phyloP scores from a whole-genome alignment of 306 rosid species.

The Arachis stenosperma region DNA sequence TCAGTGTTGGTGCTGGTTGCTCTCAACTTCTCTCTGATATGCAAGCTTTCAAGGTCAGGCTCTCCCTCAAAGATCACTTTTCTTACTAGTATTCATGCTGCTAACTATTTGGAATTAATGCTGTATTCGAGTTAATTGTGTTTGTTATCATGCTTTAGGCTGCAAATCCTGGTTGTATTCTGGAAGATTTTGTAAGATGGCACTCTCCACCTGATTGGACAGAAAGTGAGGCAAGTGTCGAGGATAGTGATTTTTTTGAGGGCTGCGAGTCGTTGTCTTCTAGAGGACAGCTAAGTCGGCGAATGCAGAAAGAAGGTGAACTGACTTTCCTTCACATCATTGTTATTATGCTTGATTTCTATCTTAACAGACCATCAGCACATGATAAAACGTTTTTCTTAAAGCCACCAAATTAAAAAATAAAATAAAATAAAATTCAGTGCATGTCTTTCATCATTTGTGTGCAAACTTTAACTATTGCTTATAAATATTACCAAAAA shows the following conservation, averaged over 20 bases:
- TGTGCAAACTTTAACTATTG: background rate
- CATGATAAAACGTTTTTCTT: conserved; percentile 5
- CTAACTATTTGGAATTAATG: conserved; percentile 33
- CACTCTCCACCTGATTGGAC: conserved; percentile 99
- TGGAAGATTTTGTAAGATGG: conserved; percentile 99
- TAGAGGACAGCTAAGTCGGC: conserved; percentile 81
- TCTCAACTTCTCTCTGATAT: conserved; percentile 98
- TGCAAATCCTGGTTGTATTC: conserved; percentile 98
- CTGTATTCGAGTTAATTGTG: conserved; percentile 36
- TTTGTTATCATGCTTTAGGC: conserved; percentile 60
- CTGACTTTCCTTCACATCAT: conserved; percentile 16
- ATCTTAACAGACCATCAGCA: conserved; percentile 2
- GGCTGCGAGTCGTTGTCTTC: conserved; percentile 51
- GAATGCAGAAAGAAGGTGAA: conserved; percentile 95
- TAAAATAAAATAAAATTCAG: background rate
- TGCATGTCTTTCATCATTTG: conserved; percentile 13
- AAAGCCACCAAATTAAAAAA: background rate
- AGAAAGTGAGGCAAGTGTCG: conserved; percentile 58
- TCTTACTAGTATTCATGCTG: conserved; percentile 35
- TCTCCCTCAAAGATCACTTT: conserved; percentile 35
- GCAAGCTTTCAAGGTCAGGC: conserved; percentile 97
- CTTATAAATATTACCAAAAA: conserved; percentile 5
- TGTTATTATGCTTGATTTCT: background rate
- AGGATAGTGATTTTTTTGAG: conserved; percentile 45
- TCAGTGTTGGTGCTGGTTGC: conserved; percentile 98